Evolutionary conservation across 345 rosid species (phyloP).

Genomic region (Euphorbia pulcherrima): DNA sequence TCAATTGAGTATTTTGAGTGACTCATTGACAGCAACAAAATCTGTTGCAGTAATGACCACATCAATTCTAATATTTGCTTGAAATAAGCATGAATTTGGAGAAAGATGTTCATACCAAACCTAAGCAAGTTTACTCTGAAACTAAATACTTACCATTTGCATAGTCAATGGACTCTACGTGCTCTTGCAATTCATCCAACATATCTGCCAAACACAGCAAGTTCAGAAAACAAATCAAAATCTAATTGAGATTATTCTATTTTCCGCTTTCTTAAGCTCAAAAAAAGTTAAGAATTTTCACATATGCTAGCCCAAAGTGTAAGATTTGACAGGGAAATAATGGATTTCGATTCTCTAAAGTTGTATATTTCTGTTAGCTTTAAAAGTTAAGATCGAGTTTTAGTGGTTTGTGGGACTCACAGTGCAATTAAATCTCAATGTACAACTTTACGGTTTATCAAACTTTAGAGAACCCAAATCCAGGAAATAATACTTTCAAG

Average conservation of each 20-base stretch:
- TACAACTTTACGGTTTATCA: too few species aligned
- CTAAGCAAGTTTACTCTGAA: background rate
- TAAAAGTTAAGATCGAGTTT: too few species aligned
- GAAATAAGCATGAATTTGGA: background rate
- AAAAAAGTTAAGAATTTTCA: background rate
- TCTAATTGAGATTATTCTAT: background rate
- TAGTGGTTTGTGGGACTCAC: too few species aligned
- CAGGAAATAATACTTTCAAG: conserved; percentile 81
- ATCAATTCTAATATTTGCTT: background rate
- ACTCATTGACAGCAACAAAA: background rate
- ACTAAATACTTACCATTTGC: conserved; percentile 18
- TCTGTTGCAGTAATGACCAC: background rate
- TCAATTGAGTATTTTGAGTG: background rate
- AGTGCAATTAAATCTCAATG: too few species aligned
- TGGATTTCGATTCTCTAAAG: too few species aligned
- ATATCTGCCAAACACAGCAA: conserved; percentile 36
- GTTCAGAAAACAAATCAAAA: background rate
- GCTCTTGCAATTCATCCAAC: conserved; percentile 71
- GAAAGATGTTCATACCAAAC: background rate
- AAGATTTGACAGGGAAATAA: too few species aligned
- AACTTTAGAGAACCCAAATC: too few species aligned
- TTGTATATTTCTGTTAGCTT: too few species aligned
- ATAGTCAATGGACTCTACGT: conserved; percentile 31
- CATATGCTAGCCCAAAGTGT: background rate
- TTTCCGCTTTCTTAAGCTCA: background rate